These are phyloP conservation scores for Trypanosoma lewisi DNA, from an alignment of 208 protist species.

Conservation along the genomic window DNA sequence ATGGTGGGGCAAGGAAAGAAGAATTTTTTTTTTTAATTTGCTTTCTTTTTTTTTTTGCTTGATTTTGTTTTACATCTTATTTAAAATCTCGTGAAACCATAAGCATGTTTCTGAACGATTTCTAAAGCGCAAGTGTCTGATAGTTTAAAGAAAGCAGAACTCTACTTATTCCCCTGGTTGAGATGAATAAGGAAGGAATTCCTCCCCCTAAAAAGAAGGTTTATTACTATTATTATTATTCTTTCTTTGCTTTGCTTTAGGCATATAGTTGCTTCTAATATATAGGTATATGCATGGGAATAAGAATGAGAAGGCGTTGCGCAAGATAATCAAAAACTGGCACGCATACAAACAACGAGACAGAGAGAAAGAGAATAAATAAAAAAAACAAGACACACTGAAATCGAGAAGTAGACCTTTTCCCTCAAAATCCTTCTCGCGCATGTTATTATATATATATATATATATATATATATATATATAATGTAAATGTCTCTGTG, in stretches of 20 bases:
- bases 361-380: too few species aligned
- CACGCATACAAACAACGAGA: too few species aligned
- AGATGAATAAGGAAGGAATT: too few species aligned
- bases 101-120: neutral
- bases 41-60: constrained; percentile 10
- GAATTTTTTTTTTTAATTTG: neutral
- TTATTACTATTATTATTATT: neutral
- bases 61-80: neutral
- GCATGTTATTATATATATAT: neutral
- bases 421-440: too few species aligned
- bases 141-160: too few species aligned
- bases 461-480: neutral
- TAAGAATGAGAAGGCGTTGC: too few species aligned
- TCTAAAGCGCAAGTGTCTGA: too few species aligned
- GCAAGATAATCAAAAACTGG: too few species aligned
- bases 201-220: neutral
- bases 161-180: too few species aligned
- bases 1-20: neutral
- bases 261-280: neutral
- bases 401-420: too few species aligned
- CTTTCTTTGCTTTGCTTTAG: neutral
- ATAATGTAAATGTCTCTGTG: neutral
- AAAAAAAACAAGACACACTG: too few species aligned
- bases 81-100: neutral
- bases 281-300: too few species aligned